These are phyloP conservation scores for Fagopyrum tataricum DNA, from an alignment of 148 eudicot genomes.

Conservation along the genomic window DNA sequence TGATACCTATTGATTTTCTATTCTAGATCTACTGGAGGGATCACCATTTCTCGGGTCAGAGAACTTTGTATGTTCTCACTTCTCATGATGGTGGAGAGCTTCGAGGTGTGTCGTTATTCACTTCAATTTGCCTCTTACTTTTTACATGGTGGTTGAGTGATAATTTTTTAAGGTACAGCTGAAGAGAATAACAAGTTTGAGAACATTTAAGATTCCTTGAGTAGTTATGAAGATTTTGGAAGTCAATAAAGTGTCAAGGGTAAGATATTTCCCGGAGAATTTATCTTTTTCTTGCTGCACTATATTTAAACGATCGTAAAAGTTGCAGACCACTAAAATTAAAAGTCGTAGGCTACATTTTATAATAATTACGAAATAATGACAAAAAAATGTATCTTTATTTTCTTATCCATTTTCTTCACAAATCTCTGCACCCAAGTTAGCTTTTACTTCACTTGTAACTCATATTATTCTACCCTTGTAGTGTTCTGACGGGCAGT, in stretches of 20 bases:
- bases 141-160: not conserved
- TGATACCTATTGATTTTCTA: not conserved
- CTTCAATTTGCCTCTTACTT: not conserved
- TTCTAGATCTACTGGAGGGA: constrained; percentile 7
- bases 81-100: constrained; percentile 1
- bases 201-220: constrained; percentile 6
- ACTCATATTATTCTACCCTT: not conserved
- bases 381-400: not conserved
- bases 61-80: not conserved
- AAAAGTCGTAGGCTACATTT: no score
- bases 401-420: not conserved
- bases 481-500: not conserved
- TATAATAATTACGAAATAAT: no score
- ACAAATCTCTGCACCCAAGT: not conserved
- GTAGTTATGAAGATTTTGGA: constrained; percentile 7
- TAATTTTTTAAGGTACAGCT: not conserved
- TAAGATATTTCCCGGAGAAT: not conserved
- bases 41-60: constrained; percentile 10
- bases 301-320: not conserved
- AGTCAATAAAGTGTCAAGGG: not conserved
- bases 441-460: not conserved
- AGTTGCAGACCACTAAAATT: no score
- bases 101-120: not conserved
- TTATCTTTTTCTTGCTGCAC: not conserved
- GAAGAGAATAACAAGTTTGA: constrained; percentile 8